phyloP scores from a whole-genome alignment of 139 green algal species.

The Yamagishiella unicocca region DNA sequence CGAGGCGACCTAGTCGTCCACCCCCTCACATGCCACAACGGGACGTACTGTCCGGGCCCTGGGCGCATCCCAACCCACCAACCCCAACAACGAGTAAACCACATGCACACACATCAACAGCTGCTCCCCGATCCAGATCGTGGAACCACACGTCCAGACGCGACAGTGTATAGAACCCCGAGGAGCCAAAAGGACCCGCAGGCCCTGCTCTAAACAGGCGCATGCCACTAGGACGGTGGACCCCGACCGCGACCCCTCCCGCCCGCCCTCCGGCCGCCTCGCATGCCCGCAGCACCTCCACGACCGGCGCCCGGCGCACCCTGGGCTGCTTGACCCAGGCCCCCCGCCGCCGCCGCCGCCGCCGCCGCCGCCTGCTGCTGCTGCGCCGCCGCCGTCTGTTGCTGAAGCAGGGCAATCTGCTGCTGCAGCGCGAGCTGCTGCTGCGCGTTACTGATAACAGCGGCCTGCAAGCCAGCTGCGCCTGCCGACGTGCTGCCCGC shows the following conservation, averaged over 20 bases:
- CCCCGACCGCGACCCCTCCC: conserved; percentile 6
- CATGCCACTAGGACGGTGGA: neutral
- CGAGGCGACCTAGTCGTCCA: no score
- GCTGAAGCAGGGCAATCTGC: conserved; percentile 6
- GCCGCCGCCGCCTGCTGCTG: neutral
- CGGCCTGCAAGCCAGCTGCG: neutral
- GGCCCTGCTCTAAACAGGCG: neutral
- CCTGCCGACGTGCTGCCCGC: neutral
- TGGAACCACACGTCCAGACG: no score
- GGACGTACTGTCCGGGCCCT: no score
- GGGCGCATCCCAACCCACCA: no score
- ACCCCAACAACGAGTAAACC: no score
- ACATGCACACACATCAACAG: no score
- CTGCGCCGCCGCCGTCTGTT: neutral
- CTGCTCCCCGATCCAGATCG: no score
- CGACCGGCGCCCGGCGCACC: neutral
- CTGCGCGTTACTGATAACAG: neutral
- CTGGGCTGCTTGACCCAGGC: neutral
- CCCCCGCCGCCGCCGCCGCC: neutral
- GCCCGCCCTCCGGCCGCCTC: neutral
- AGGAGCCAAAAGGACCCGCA: no score
- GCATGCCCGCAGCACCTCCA: neutral
- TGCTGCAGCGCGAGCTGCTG: conserved; percentile 18
- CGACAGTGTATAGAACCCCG: no score
- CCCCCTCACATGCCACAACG: no score